Base-by-base conservation (phyloP, 2,329 filamentous ascomycete genomes). In the Ambrosiella xylebori region DNA sequence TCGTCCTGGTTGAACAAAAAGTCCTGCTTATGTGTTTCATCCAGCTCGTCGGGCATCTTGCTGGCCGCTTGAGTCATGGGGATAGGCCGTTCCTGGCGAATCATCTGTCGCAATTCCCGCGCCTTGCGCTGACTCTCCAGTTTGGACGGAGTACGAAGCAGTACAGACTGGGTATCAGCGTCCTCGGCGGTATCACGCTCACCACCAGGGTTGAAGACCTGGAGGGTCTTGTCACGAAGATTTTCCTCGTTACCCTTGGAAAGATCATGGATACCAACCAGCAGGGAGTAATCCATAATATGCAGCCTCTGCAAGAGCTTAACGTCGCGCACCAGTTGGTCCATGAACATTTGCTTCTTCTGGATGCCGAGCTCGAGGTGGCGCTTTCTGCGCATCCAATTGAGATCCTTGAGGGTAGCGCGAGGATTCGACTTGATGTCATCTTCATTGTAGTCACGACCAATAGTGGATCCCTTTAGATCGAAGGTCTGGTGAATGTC, bases 401-500 rank as follows among this genome's bases (percentile, higher is more conserved):
- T 98, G 60, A 98, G 75, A 68, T 98, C 93, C 70, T 98, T 98
- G 66, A 97, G 70, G 0, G 93, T 97, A 7, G 91, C 93, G 57
- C 91, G 79, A 0, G 93, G 91, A 66, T 98, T 97, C 65, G 84
- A 82, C 63, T 85, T 86, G 56, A 97, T 71, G 59, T 94, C 84
- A 52, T 95, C 88, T 69, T 97, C 93, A 65, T 76, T 85, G 68
- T 93, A 91, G 69, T 97, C 88, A 67, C 93, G 81, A 12, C 93
- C 93, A 63, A 97, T 82, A 0, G 91, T 97, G 6, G 93, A 97
- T 7, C 93, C 93, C 72, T 98, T 98, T 64, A 98, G 71, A 69
- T 98, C 93, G 66, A 95, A 98, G 2, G 90, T 98, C 66, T 88
- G 83, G 72, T 98, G 93, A 61, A 98, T 97, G 69, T 98, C 93